Evolutionary conservation across 73 alveolate species (phyloP), one percentile per base, ranked within the genome.

Genomic region (Paramecium caudatum): DNA sequence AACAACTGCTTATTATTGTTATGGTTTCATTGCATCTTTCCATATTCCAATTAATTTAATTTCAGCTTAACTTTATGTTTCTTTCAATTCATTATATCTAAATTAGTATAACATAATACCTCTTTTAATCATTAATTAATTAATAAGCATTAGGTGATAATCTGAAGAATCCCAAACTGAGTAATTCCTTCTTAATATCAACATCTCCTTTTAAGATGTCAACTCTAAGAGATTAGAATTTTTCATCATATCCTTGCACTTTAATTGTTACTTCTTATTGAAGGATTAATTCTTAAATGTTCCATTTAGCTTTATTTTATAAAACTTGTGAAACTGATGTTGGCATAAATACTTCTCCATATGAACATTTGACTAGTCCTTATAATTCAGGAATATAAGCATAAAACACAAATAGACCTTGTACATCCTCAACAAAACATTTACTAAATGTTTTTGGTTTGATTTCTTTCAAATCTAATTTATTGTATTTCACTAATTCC

Each of bases 1-100:
- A 8, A 82, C 80, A 23, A 55, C 80, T 55, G 80, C 49, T 61
- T 74, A 45, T 41, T 94, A 91, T 82, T 84, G 12, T 27, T 30
- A 43, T 65, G 84, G 87, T 81, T 91, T 93, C 34, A 47, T 90
- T 32, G 69, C 74, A 68, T 94, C 95, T 49, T 91, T 91, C 97
- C 97, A 94, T 4, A 94, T 74, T 30, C 94, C 90, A 21, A 87
- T 32, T 21, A 91, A 30, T 46, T 91, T 94, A 45, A 82, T 69
- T 70, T 94, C 91, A 81, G 97, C 97, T 16, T 91, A 39, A 19
- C 62, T 41, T 34, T 94, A 92, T 5, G 91, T 93, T 34, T 87
- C 94, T 46, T 68, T 87, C 13, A 94, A 90, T n/a, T 74, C 87
- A 39, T 94, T 84, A 21, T 74, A 74, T 74, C 88, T 55, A 55